Evolutionary conservation across 768 basidiomycete genomes (phyloP).

Genomic region (Auricularia sp.): DNA sequence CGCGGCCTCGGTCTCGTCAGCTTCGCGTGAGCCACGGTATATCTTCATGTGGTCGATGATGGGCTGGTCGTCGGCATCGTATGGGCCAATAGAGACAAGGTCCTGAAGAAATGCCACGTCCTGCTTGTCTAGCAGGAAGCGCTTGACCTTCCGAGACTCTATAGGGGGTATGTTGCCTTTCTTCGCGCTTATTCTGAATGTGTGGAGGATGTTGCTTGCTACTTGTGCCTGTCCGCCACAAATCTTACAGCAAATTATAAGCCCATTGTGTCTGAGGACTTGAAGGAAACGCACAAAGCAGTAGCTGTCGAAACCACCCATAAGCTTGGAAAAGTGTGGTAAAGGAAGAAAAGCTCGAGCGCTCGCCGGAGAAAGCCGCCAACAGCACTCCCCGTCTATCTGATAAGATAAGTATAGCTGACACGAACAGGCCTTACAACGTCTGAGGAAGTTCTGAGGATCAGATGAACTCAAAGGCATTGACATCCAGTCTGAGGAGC

Average conservation of each 20-base stretch:
- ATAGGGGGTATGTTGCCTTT: background rate
- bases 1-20: background rate
- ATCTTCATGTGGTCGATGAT: background rate
- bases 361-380: no score
- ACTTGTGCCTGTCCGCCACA: background rate
- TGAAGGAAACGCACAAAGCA: background rate
- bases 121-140: background rate
- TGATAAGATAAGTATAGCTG: no score
- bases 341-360: no score
- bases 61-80: background rate
- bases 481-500: no score
- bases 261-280: background rate
- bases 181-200: background rate
- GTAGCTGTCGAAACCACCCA: background rate
- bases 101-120: background rate
- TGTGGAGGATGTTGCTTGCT: background rate
- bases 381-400: no score
- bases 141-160: background rate
- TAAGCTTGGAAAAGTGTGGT: background rate
- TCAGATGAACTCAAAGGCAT: no score
- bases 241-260: background rate
- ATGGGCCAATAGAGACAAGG: background rate
- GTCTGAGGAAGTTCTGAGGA: no score
- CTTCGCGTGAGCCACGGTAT: background rate
- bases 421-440: no score